Evolutionary conservation across 2,329 filamentous ascomycete species (phyloP).

Genomic region (Aspergillus vadensis): DNA sequence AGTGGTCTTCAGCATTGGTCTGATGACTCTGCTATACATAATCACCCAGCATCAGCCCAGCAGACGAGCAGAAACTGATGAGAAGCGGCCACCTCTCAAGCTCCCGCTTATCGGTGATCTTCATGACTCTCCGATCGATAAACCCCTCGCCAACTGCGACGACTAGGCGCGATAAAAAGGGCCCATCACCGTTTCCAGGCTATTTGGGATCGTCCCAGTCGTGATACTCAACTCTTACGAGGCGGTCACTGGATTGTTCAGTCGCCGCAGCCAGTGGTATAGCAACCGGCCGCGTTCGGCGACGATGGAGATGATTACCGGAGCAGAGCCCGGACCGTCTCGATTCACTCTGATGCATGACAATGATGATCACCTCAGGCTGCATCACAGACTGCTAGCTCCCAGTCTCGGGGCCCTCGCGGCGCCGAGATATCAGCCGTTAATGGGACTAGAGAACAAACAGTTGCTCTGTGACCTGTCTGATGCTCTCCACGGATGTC

Average conservation of each 20-base stretch:
- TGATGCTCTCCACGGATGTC: slow-evolving; percentile 15
- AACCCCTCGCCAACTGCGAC: slow-evolving; percentile 33
- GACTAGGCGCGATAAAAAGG: slow-evolving; percentile 41
- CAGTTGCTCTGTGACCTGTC: slow-evolving; percentile 49
- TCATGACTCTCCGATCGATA: slow-evolving; percentile 31
- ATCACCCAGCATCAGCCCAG: too few relatives aligned
- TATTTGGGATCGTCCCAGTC: slow-evolving; percentile 40
- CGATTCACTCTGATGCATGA: slow-evolving; percentile 49
- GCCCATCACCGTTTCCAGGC: slow-evolving; percentile 31
- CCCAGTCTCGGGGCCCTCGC: slow-evolving; percentile 53
- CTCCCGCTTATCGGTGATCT: slow-evolving; percentile 36
- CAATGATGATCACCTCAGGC: slow-evolving; percentile 54
- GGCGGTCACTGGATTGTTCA: slow-evolving; percentile 43
- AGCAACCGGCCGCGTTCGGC: slow-evolving; percentile 43
- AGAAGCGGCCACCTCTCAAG: slow-evolving; percentile 17
- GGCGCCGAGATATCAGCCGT: slow-evolving; percentile 51
- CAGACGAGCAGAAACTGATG: too few relatives aligned
- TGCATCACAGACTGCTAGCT: slow-evolving; percentile 49
- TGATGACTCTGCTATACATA: slow-evolving; percentile 12
- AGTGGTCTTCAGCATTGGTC: slow-evolving; percentile 2
- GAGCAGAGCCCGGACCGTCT: slow-evolving; percentile 22
- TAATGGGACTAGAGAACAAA: slow-evolving; percentile 54
- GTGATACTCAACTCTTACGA: slow-evolving; percentile 42
- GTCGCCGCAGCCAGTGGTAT: slow-evolving; percentile 45
- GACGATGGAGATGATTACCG: slow-evolving; percentile 43